phyloP scores from a whole-genome alignment of 1,139 yeast genomes.

The Nakaseomyces nivariensis region DNA sequence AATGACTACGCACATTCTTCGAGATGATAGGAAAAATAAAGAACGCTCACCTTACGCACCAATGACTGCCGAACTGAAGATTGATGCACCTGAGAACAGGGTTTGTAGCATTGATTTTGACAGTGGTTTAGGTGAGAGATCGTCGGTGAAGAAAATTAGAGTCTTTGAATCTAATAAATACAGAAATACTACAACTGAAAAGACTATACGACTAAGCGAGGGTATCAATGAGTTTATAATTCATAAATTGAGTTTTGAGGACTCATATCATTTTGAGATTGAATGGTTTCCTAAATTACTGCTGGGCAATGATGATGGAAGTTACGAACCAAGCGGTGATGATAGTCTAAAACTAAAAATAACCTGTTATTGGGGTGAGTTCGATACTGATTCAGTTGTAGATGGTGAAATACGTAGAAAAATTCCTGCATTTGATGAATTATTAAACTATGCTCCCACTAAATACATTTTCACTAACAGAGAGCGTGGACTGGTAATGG shows the following conservation, averaged over 20 bases:
- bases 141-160: slow-evolving; percentile 55
- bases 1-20: slow-evolving; percentile 4
- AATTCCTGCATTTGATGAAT: slow-evolving; percentile 63
- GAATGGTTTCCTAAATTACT: slow-evolving; percentile 71
- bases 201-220: slow-evolving; percentile 38
- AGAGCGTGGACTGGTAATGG: slow-evolving; percentile 56
- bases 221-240: slow-evolving; percentile 58
- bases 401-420: slow-evolving; percentile 33
- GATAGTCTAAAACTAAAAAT: slow-evolving; percentile 45
- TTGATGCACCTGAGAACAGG: slow-evolving; percentile 53
- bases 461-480: slow-evolving; percentile 56
- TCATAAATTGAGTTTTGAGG: slow-evolving; percentile 56
- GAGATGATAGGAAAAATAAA: slow-evolving; percentile 34
- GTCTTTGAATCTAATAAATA: slow-evolving; percentile 34
- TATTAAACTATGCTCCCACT: slow-evolving; percentile 53
- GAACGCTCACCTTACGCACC: slow-evolving; percentile 52
- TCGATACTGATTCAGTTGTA: slow-evolving; percentile 36
- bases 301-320: slow-evolving; percentile 32
- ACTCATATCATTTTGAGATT: slow-evolving; percentile 48
- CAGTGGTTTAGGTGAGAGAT: slow-evolving; percentile 33
- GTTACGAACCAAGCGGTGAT: slow-evolving; percentile 36
- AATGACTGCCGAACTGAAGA: slow-evolving; percentile 49
- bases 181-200: slow-evolving; percentile 21
- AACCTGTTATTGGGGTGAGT: slow-evolving; percentile 69
- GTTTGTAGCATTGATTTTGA: slow-evolving; percentile 53